Percentiles rank a stretch among this genome's conserved stretches.
Evolutionary conservation across 1,284 basidiomycete genomes (phyloP).

Genomic region (Apiotrichum porosum): DNA sequence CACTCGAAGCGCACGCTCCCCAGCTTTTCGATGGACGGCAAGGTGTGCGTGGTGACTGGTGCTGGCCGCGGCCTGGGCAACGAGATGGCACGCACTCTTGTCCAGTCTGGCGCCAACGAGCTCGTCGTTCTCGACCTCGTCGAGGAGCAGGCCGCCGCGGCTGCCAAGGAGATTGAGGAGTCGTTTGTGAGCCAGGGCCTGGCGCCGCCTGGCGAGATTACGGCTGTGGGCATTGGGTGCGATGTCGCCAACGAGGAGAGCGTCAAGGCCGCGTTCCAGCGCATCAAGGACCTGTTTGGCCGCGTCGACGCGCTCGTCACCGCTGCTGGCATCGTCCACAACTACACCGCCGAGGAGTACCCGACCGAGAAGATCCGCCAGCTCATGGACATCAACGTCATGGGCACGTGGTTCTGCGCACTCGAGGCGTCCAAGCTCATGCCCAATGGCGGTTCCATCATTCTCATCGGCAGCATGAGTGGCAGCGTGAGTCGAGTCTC

Average conservation of each 20-base stretch:
- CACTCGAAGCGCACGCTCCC: slow-evolving; percentile 44
- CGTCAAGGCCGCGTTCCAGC: slow-evolving; percentile 67
- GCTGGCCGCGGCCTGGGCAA: slow-evolving; percentile 84
- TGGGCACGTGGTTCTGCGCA: slow-evolving; percentile 79
- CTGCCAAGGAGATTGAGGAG: slow-evolving; percentile 67
- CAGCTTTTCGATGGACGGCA: slow-evolving; percentile 42
- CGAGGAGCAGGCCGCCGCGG: slow-evolving; percentile 62
- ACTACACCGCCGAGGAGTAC: slow-evolving; percentile 86
- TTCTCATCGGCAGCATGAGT: slow-evolving; percentile 87
- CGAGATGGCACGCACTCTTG: slow-evolving; percentile 81
- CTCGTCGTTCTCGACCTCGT: slow-evolving; percentile 82
- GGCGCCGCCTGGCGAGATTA: slow-evolving; percentile 58
- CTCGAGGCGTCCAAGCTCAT: slow-evolving; percentile 74
- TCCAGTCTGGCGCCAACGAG: slow-evolving; percentile 72
- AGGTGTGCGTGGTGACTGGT: slow-evolving; percentile 93
- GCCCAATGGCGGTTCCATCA: slow-evolving; percentile 64
- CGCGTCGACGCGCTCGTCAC: slow-evolving; percentile 60
- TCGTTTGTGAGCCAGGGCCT: slow-evolving; percentile 53
- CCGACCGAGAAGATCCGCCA: slow-evolving; percentile 75
- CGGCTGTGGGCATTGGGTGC: slow-evolving; percentile 73
- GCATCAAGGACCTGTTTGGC: slow-evolving; percentile 70
- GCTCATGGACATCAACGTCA: slow-evolving; percentile 88
- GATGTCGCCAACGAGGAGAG: slow-evolving; percentile 80
- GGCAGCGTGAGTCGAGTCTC: slow-evolving; percentile 74
- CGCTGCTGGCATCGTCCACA: slow-evolving; percentile 87